Percentiles rank a stretch among this genome's conserved stretches.
These are phyloP conservation scores for Fragaria ananassa DNA, from an alignment of 306 rosid genomes.

Conservation along the genomic window DNA sequence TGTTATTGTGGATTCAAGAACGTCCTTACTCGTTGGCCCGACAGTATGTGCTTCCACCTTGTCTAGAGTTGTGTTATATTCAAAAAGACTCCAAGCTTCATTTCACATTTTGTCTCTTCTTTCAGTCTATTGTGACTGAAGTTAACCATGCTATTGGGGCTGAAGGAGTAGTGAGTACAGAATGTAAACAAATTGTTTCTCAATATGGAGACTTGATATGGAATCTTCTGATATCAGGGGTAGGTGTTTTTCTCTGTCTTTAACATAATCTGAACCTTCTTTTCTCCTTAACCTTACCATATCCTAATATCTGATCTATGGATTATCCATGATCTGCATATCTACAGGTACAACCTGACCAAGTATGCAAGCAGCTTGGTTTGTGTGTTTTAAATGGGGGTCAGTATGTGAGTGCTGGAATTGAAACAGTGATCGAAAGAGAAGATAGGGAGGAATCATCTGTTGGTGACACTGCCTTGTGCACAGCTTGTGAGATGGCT, in stretches of 20 bases:
- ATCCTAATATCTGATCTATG: slow-evolving; percentile 16
- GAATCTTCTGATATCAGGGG: slow-evolving; percentile 76
- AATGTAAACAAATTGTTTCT: slow-evolving; percentile 67
- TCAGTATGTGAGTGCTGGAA: slow-evolving; percentile 46
- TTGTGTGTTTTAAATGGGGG: slow-evolving; percentile 40
- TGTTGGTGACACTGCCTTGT: slow-evolving; percentile 39
- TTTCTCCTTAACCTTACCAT: background rate
- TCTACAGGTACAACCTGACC: slow-evolving; percentile 50
- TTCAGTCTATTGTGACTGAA: slow-evolving; percentile 69
- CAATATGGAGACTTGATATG: slow-evolving; percentile 77
- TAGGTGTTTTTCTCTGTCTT: slow-evolving; percentile 25
- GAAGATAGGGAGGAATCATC: slow-evolving; percentile 32
- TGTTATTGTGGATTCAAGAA: slow-evolving; percentile 86
- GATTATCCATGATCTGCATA: slow-evolving; percentile 22
- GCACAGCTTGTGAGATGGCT: slow-evolving; percentile 70
- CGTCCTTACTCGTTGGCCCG: slow-evolving; percentile 87
- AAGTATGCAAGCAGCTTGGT: slow-evolving; percentile 61
- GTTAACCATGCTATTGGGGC: slow-evolving; percentile 94
- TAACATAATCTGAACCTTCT: background rate
- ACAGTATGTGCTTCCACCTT: slow-evolving; percentile 49
- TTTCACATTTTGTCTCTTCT: slow-evolving; percentile 3
- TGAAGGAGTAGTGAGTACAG: slow-evolving; percentile 71
- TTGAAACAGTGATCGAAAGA: slow-evolving; percentile 64
- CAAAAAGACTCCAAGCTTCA: background rate
- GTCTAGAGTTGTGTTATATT: background rate